These are phyloP conservation scores for Cadophora sp. DNA, from an alignment of 2,329 filamentous ascomycete species.

Conservation along the genomic window DNA sequence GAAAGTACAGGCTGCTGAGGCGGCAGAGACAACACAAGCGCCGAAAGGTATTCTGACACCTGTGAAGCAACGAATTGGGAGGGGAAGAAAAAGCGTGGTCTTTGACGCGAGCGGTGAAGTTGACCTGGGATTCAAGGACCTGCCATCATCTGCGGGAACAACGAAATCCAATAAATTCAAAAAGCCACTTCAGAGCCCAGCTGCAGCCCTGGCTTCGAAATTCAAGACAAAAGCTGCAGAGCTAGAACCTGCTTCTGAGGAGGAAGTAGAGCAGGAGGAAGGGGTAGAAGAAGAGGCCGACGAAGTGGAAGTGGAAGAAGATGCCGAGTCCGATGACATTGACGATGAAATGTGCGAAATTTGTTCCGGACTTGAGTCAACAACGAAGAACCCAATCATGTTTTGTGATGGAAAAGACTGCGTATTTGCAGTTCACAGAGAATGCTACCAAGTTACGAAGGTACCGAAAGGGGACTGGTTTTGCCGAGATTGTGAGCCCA, in stretches of 20 bases:
- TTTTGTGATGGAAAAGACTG: slow-evolving; percentile 64
- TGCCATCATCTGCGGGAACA: slow-evolving; percentile 45
- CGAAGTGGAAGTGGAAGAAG: slow-evolving; percentile 16
- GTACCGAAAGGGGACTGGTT: slow-evolving; percentile 70
- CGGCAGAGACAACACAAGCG: neutral
- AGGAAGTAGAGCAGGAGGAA: slow-evolving; percentile 15
- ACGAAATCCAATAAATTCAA: slow-evolving; percentile 25
- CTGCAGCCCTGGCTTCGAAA: slow-evolving; percentile 18
- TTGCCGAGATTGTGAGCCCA: slow-evolving; percentile 59
- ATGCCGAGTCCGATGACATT: slow-evolving; percentile 50
- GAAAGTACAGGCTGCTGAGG: slow-evolving; percentile 2
- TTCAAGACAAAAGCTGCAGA: slow-evolving; percentile 18
- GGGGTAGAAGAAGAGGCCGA: neutral
- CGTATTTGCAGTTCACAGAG: slow-evolving; percentile 66
- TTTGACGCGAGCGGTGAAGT: slow-evolving; percentile 57
- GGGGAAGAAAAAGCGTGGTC: slow-evolving; percentile 60
- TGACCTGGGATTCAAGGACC: slow-evolving; percentile 56
- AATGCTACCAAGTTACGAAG: slow-evolving; percentile 62
- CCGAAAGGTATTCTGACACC: slow-evolving; percentile 65
- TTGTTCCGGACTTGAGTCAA: slow-evolving; percentile 29
- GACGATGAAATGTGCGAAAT: slow-evolving; percentile 46
- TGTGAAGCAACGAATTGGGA: slow-evolving; percentile 49
- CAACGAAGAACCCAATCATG: slow-evolving; percentile 65
- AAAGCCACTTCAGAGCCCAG: slow-evolving; percentile 16
- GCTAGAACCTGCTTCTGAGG: slow-evolving; percentile 14